phyloP scores from a whole-genome alignment of 2,329 filamentous ascomycete genomes.

The Metarhizium guizhouense region DNA sequence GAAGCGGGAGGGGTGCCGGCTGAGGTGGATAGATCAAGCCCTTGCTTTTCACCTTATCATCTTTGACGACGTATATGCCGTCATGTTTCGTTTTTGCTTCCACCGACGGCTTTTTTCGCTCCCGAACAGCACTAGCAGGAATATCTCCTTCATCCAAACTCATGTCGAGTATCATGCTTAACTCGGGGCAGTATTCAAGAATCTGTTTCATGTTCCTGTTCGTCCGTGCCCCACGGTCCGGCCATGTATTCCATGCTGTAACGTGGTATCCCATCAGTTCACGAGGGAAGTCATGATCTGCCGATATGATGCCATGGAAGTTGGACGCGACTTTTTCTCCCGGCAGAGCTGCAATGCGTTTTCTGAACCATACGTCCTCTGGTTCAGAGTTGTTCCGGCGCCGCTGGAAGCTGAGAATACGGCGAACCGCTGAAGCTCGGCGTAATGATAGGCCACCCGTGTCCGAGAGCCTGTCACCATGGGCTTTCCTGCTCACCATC shows the following conservation, averaged over 20 bases:
- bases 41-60: background rate
- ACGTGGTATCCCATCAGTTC: conserved; percentile 48
- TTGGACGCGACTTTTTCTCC: conserved; percentile 37
- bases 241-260: conserved; percentile 29
- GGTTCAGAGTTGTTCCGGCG: conserved; percentile 41
- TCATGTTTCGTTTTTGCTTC: background rate
- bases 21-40: background rate
- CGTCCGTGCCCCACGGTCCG: conserved; percentile 39
- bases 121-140: background rate
- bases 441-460: conserved; percentile 47
- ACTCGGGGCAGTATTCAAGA: conserved; percentile 47
- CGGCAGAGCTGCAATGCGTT: conserved; percentile 36
- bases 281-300: conserved; percentile 40
- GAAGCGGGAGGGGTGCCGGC: background rate
- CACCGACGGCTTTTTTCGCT: background rate
- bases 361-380: conserved; percentile 48
- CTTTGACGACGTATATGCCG: background rate
- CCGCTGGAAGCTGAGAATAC: conserved; percentile 37
- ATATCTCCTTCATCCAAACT: conserved; percentile 38
- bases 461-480: conserved; percentile 35
- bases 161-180: conserved; percentile 48
- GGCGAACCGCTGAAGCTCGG: conserved; percentile 39
- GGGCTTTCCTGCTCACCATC: conserved; percentile 20
- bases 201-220: conserved; percentile 32
- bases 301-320: conserved; percentile 33